Base-by-base conservation (phyloP, 139 green algal genomes). In the Closterium sp. region DNA sequence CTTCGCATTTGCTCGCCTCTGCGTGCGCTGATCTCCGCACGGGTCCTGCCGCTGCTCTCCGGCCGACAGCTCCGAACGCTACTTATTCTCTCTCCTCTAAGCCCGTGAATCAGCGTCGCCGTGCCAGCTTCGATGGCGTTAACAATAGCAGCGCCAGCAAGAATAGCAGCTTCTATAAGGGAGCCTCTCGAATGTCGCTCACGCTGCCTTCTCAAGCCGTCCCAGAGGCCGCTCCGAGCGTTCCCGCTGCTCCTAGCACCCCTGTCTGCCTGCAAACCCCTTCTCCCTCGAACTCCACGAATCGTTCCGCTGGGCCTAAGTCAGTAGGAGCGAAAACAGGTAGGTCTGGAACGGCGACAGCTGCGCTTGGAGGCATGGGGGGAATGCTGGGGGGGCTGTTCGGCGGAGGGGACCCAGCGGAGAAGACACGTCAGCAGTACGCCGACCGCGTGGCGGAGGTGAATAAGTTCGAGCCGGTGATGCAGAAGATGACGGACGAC, bases 381-480 rank as follows among this genome's bases (percentile, higher is more conserved):
- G 91, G 85, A 11, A 84, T 95, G 93, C 90, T 95, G 1, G 94
- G 93, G 28, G 89, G 89, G 6, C 31, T 95, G 29, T 88, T 89
- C 30, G 91, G 93, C 87, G 28, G 45, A 45, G 89, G 38, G 24
- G 92, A 94, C 84, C 94, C 89, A 5, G 31, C 94, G 24, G 92
- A 95, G 45, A 89, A 92, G 88, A 95, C 94, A n/a, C 30, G 89
- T 85, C 89, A 91, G 89, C 24, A 38, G n/a, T 96, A 96, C 88
- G 90, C 91, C 84, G 31, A 62, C 17, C 92, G 92, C 9, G 98
- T 99, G 79, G 96, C 98, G 86, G 73, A 95, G 30, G 97, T 99
- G 91, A 99, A 98, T 93, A 96, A 95, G 6, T 95, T 99, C 7
- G 92, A 95, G 34, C 9, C 38, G 27, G 42, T 34, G 86, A 79